A percentile compares a stretch with the other conserved stretches of the same genome.
Evolutionary conservation across 2,329 filamentous ascomycete species (phyloP).

Genomic region (Aspergillus sergii): DNA sequence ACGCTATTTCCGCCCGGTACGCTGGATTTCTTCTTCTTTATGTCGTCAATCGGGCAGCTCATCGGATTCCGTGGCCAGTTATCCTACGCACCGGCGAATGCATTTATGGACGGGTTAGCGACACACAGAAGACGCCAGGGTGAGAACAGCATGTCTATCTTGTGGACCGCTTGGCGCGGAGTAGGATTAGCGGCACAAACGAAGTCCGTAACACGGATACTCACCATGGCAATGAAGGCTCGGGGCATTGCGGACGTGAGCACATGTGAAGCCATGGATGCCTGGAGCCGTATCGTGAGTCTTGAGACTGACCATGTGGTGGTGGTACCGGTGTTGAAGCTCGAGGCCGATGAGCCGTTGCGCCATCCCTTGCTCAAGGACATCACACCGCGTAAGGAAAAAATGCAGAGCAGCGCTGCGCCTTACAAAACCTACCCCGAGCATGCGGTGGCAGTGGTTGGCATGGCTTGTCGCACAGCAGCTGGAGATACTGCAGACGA

Average conservation of each 20-base stretch:
- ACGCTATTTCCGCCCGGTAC: slow-evolving; percentile 30
- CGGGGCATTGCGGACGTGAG: slow-evolving; percentile 49
- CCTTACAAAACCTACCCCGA: background rate
- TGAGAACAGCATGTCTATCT: slow-evolving; percentile 46
- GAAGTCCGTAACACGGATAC: slow-evolving; percentile 37
- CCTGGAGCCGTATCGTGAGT: slow-evolving; percentile 42
- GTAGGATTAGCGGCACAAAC: slow-evolving; percentile 43
- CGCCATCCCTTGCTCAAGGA: slow-evolving; percentile 13
- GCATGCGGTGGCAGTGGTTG: slow-evolving; percentile 28
- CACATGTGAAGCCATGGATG: slow-evolving; percentile 44
- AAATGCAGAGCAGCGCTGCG: background rate
- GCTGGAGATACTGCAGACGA: slow-evolving; percentile 24
- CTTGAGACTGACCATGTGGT: slow-evolving; percentile 44
- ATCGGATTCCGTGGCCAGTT: slow-evolving; percentile 32
- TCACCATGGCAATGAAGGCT: slow-evolving; percentile 36
- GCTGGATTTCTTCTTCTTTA: slow-evolving; percentile 36
- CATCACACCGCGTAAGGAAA: slow-evolving; percentile 9
- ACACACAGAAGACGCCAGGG: slow-evolving; percentile 33
- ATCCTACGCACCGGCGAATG: slow-evolving; percentile 34
- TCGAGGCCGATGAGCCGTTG: slow-evolving; percentile 35
- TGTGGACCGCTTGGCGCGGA: slow-evolving; percentile 48
- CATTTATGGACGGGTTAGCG: slow-evolving; percentile 39
- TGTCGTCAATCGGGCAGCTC: slow-evolving; percentile 36
- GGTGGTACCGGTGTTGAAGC: slow-evolving; percentile 34
- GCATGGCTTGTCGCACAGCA: slow-evolving; percentile 33